phyloP scores from a whole-genome alignment of 148 eudicot species.

The Silene latifolia region DNA sequence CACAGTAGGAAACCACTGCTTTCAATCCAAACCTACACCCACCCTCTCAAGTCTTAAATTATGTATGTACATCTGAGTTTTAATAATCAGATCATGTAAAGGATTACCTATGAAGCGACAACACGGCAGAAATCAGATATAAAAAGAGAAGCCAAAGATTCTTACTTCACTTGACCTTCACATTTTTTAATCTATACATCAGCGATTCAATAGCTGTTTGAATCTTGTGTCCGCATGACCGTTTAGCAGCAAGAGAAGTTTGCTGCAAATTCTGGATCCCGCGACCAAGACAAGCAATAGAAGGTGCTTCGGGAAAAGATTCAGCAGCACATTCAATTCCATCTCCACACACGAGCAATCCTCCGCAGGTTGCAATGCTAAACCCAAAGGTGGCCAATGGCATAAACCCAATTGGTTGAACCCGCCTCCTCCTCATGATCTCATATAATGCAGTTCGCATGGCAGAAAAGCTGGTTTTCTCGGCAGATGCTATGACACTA shows the following conservation, averaged over 20 bases:
- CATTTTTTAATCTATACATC: constrained; percentile 60
- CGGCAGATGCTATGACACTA: constrained; percentile 79
- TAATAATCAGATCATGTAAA: constrained; percentile 1
- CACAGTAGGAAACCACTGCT: constrained; percentile 2
- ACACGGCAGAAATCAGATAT: constrained; percentile 1
- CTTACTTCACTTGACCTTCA: constrained; percentile 40
- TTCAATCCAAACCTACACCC: constrained; percentile 10
- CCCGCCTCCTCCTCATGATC: constrained; percentile 79
- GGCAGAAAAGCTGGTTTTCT: constrained; percentile 82
- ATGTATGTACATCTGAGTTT: constrained; percentile 18
- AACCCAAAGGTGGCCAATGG: constrained; percentile 93
- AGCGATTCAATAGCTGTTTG: constrained; percentile 76
- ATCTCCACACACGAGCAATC: constrained; percentile 46
- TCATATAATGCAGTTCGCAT: constrained; percentile 91
- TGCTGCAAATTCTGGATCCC: constrained; percentile 33
- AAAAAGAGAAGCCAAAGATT: constrained; percentile 11
- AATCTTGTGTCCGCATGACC: constrained; percentile 50
- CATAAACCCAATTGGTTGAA: constrained; percentile 53
- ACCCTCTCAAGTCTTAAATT: constrained; percentile 9
- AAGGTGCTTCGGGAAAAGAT: constrained; percentile 30
- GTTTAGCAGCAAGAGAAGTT: constrained; percentile 22
- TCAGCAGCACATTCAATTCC: constrained; percentile 83
- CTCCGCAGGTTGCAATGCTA: constrained; percentile 72
- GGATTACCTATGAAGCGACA: constrained; percentile 9
- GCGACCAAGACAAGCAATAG: constrained; percentile 35